Percentiles rank a stretch among this genome's conserved stretches.
These are phyloP conservation scores for Verticillium nubilum DNA, from an alignment of 2,329 filamentous ascomycete species.

Conservation along the genomic window DNA sequence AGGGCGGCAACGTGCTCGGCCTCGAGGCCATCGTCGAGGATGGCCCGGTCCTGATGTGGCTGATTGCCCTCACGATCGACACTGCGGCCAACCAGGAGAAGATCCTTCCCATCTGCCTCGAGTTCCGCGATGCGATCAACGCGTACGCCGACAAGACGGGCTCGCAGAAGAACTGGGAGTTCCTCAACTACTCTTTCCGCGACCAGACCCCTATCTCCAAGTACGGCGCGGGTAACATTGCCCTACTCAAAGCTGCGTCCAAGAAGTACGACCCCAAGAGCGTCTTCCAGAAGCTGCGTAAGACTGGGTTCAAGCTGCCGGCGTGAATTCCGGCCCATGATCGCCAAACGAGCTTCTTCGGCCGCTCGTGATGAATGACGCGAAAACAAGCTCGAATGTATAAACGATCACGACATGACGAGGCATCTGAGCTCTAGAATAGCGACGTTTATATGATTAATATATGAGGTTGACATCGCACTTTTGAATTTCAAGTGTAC, in stretches of 20 bases:
- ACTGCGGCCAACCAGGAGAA: slow-evolving; percentile 26
- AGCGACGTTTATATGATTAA: no score
- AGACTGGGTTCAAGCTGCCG: slow-evolving; percentile 21
- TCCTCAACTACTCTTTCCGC: slow-evolving; percentile 36
- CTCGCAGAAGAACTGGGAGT: slow-evolving; percentile 27
- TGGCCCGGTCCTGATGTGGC: slow-evolving; percentile 29
- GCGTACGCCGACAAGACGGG: slow-evolving; percentile 20
- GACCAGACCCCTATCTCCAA: slow-evolving; percentile 29
- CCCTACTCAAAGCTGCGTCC: slow-evolving; percentile 20
- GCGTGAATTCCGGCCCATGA: no score
- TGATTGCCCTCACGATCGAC: slow-evolving; percentile 29
- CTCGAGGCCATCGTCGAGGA: slow-evolving; percentile 26
- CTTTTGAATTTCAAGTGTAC: no score
- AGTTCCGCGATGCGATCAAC: slow-evolving; percentile 18
- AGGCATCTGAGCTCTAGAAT: no score
- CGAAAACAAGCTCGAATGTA: neutral
- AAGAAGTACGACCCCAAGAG: slow-evolving; percentile 25
- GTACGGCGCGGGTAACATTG: slow-evolving; percentile 30
- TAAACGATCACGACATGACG: no score
- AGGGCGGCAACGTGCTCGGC: slow-evolving; percentile 25
- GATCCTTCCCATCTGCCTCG: slow-evolving; percentile 21
- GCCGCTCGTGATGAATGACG: no score
- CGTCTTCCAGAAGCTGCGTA: slow-evolving; percentile 26
- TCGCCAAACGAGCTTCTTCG: no score
- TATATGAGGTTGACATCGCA: no score